Percentiles rank a stretch among this genome's conserved stretches.
phyloP scores from a whole-genome alignment of 331 rosid species.

The Saraca asoca region DNA sequence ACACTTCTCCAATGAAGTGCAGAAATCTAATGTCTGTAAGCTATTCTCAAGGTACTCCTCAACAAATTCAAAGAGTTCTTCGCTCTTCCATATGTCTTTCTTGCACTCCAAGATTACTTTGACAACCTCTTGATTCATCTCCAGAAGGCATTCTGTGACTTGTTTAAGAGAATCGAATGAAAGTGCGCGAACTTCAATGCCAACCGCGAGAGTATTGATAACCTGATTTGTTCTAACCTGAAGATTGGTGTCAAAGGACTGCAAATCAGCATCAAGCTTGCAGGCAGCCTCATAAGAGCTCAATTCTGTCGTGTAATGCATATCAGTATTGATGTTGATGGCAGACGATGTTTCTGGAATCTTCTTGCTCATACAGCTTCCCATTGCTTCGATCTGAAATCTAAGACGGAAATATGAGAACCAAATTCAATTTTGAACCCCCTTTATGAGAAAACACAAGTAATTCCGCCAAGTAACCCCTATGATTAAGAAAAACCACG shows the following conservation, averaged over 20 bases:
- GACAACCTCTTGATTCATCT: constrained; percentile 95
- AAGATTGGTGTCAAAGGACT: constrained; percentile 62
- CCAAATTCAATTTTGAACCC: constrained; percentile 40
- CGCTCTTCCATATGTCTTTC: constrained; percentile 91
- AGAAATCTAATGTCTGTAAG: constrained; percentile 83
- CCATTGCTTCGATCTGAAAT: constrained; percentile 59
- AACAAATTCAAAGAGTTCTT: constrained; percentile 78
- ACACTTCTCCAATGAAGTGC: constrained; percentile 82
- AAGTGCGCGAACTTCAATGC: constrained; percentile 84
- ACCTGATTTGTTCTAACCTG: constrained; percentile 75
- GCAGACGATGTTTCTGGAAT: constrained; percentile 46
- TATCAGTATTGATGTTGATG: constrained; percentile 36
- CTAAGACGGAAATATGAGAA: constrained; percentile 33
- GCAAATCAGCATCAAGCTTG: constrained; percentile 48
- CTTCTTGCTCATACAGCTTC: constrained; percentile 78
- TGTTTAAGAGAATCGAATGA: constrained; percentile 79
- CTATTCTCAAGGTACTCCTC: constrained; percentile 94
- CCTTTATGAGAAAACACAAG: constrained; percentile 7
- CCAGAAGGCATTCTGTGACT: constrained; percentile 79
- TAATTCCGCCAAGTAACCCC: constrained; percentile 24
- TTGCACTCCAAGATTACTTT: constrained; percentile 88
- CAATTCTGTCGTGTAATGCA: constrained; percentile 56
- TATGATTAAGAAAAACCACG: constrained; percentile 13
- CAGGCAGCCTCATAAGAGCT: constrained; percentile 59
- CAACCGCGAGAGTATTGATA: constrained; percentile 71